These are phyloP conservation scores for Pseudofabraea citricarpa DNA, from an alignment of 2,329 filamentous ascomycete species.

Conservation along the genomic window DNA sequence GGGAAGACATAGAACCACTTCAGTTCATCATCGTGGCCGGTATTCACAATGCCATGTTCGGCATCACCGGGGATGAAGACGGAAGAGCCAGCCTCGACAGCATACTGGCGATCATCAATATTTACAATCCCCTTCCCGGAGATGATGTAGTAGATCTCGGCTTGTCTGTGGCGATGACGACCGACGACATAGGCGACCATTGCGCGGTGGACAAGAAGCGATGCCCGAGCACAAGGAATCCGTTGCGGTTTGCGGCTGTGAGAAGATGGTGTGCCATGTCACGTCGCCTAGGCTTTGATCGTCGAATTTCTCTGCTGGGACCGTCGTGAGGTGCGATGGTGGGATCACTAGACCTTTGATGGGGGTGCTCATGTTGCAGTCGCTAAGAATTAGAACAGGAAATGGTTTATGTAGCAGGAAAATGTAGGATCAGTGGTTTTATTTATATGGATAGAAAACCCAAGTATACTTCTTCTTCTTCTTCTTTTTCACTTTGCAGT, in stretches of 20 bases:
- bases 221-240: conserved; percentile 33
- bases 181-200: conserved; percentile 33
- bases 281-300: not conserved
- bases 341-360: not conserved
- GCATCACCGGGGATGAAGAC: conserved; percentile 38
- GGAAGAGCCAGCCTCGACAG: conserved; percentile 28
- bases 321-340: not conserved
- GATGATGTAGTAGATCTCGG: conserved; percentile 38
- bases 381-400: too few relatives aligned
- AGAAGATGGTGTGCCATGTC: conserved; percentile 36
- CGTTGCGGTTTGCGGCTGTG: conserved; percentile 27
- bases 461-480: too few relatives aligned
- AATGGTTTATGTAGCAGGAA: too few relatives aligned
- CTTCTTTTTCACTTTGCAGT: too few relatives aligned
- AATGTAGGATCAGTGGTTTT: too few relatives aligned
- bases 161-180: conserved; percentile 34
- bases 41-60: conserved; percentile 35
- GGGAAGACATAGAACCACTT: conserved; percentile 38
- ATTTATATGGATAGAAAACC: too few relatives aligned
- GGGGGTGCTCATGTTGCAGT: not conserved
- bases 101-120: conserved; percentile 30
- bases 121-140: conserved; percentile 31
- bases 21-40: conserved; percentile 22
- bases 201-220: conserved; percentile 27
- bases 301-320: conserved; percentile 2